These are phyloP conservation scores for Cydonia oblonga DNA, from an alignment of 331 rosid species.

Conservation along the genomic window DNA sequence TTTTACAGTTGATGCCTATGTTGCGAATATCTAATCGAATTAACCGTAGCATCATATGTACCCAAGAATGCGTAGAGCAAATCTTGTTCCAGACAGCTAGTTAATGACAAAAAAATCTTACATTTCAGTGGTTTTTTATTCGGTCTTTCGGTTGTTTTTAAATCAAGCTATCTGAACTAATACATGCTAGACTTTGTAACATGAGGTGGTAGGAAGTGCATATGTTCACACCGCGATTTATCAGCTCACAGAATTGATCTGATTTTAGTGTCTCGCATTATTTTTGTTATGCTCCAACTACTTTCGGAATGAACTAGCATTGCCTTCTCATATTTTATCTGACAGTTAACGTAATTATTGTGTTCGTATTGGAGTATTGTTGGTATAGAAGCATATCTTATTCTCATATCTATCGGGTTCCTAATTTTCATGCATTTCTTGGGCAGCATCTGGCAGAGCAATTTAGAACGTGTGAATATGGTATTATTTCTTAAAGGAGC, in stretches of 20 bases:
- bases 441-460: conserved; percentile 58
- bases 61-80: neutral
- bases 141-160: neutral
- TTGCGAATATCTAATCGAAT: neutral
- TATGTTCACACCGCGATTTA: neutral
- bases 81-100: neutral
- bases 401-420: neutral
- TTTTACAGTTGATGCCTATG: neutral
- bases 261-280: neutral
- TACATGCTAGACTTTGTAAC: neutral
- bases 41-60: neutral
- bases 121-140: too few species aligned
- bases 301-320: neutral
- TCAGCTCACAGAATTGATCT: neutral
- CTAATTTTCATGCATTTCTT: conserved; percentile 22
- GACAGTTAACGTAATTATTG: neutral
- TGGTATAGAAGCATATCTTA: neutral
- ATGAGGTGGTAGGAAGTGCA: neutral
- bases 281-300: neutral
- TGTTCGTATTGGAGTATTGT: neutral
- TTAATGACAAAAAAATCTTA: neutral
- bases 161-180: neutral
- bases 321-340: neutral
- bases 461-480: conserved; percentile 25
- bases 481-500: conserved; percentile 32